Conservation (phyloP, 1,284 basidiomycete species). For the Moniliella sp. region DNA sequence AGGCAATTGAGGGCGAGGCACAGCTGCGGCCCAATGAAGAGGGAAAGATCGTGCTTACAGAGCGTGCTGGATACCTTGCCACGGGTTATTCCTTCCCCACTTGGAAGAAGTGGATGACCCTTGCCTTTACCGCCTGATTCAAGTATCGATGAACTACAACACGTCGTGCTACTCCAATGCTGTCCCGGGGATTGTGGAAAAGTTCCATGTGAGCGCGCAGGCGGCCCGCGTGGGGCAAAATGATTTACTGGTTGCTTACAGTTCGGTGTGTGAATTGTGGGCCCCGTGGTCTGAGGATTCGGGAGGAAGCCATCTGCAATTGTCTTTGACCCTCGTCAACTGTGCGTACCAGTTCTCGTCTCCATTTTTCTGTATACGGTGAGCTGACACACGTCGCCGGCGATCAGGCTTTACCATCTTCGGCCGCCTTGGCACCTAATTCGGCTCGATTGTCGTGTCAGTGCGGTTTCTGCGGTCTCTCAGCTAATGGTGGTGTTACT, state of each 20-base stretch:
- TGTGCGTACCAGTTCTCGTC: constrained; percentile 22
- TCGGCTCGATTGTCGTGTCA: constrained; percentile 21
- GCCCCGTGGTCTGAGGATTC: constrained; percentile 33
- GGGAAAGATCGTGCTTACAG: background rate
- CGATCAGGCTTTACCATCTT: constrained; percentile 29
- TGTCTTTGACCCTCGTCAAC: constrained; percentile 32
- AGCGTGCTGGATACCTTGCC: background rate
- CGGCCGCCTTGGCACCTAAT: constrained; percentile 26
- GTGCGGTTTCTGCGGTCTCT: constrained; percentile 30
- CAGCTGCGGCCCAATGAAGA: background rate
- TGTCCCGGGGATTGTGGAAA: constrained; percentile 10
- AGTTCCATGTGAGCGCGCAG: constrained; percentile 33
- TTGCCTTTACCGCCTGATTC: background rate
- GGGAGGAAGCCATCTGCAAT: constrained; percentile 27
- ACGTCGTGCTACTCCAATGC: constrained; percentile 33
- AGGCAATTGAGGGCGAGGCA: background rate
- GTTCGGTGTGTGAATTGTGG: constrained; percentile 33
- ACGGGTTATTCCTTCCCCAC: background rate
- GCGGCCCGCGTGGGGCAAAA: constrained; percentile 35
- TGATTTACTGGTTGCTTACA: constrained; percentile 36
- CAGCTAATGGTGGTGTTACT: constrained; percentile 36
- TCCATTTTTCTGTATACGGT: no score
- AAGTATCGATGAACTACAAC: background rate
- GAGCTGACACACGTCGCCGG: no score
- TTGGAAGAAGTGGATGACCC: background rate